Conservation (phyloP, 805 yeast species). For the Candida endomychidarum region DNA sequence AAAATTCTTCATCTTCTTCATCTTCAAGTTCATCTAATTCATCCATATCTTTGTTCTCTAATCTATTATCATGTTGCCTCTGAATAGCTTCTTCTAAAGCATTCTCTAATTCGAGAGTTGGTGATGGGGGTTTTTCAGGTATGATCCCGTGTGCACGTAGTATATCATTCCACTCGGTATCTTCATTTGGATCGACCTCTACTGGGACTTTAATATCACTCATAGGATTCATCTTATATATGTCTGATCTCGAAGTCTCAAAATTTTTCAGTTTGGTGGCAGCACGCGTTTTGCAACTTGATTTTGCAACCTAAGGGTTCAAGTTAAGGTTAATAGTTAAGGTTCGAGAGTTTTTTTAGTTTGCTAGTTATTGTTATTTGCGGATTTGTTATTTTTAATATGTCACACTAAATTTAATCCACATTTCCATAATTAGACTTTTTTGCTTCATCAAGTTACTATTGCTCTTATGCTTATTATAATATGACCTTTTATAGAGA, state of each 20-base stretch:
- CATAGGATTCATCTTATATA: constrained; percentile 16
- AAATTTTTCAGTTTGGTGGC: constrained; percentile 7
- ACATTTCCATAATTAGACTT: too few species aligned
- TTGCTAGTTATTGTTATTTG: too few species aligned
- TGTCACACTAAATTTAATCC: too few species aligned
- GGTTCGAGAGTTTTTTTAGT: too few species aligned
- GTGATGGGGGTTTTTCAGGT: constrained; percentile 88
- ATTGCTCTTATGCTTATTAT: too few species aligned
- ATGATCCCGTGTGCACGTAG: constrained; percentile 86
- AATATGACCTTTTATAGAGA: too few species aligned
- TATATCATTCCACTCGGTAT: constrained; percentile 98
- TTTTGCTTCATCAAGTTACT: too few species aligned
- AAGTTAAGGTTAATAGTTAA: too few species aligned
- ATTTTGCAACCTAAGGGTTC: background rate
- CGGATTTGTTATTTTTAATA: too few species aligned
- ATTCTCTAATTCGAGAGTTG: constrained; percentile 82
- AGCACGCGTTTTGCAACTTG: constrained; percentile 2
- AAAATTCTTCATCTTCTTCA: constrained; percentile 89
- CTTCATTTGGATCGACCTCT: constrained; percentile 92
- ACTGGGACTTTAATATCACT: constrained; percentile 59
- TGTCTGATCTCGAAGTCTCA: constrained; percentile 3
- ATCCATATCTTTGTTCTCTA: constrained; percentile 72
- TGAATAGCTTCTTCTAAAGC: constrained; percentile 81
- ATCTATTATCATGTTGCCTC: constrained; percentile 77
- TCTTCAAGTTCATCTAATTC: constrained; percentile 88